These are phyloP conservation scores for Geranomyces michiganensis DNA, from an alignment of 192 early-diverging fungal genomes.

Conservation along the genomic window DNA sequence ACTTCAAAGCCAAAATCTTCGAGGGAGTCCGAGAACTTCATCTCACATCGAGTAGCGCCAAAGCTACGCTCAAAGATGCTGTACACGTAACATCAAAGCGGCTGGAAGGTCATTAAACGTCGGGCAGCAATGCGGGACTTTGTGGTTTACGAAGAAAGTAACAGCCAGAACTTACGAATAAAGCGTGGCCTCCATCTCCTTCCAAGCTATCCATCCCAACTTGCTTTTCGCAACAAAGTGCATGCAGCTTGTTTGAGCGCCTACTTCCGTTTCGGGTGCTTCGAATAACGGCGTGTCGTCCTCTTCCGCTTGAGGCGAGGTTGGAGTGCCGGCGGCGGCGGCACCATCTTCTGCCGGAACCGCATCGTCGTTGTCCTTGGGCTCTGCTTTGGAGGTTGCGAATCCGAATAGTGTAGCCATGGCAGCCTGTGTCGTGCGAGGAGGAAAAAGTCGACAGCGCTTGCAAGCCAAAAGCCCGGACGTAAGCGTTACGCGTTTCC, in stretches of 20 bases:
- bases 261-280: constrained; percentile 29
- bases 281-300: constrained; percentile 36
- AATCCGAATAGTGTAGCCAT: constrained; percentile 12
- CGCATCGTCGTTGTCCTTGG: background rate
- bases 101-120: background rate
- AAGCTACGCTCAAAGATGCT: constrained; percentile 55
- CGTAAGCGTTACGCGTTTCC: too few species aligned
- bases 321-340: constrained; percentile 10
- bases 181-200: constrained; percentile 49
- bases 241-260: constrained; percentile 46
- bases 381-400: background rate
- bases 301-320: constrained; percentile 13
- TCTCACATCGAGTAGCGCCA: constrained; percentile 44
- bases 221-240: constrained; percentile 47
- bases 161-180: constrained; percentile 31
- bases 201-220: constrained; percentile 59
- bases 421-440: too few species aligned
- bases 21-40: constrained; percentile 48
- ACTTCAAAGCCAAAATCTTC: constrained; percentile 53
- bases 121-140: background rate
- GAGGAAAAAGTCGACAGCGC: too few species aligned
- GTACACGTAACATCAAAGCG: background rate
- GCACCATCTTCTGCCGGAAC: background rate
- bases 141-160: background rate
- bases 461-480: too few species aligned